Evolutionary conservation across 768 basidiomycete species (phyloP).

Genomic region (Rhodotorula babjevae): DNA sequence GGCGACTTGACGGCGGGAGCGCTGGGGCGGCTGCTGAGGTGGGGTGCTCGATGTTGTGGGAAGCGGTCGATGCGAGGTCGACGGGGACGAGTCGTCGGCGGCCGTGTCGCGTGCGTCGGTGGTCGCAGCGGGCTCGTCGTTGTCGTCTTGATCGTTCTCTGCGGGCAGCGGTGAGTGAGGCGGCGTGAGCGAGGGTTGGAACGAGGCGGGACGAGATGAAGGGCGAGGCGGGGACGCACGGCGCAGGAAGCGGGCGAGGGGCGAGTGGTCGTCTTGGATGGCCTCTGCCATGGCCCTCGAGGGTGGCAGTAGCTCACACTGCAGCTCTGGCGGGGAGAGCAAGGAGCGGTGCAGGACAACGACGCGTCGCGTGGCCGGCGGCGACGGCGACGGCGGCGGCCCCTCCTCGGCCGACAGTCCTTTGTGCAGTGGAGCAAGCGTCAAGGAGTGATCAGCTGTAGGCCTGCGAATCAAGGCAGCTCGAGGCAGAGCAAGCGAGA

Average conservation of each 20-base stretch:
- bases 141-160: not conserved
- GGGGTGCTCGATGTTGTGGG: not conserved
- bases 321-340: not conserved
- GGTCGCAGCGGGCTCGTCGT: not conserved
- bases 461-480: too few species aligned
- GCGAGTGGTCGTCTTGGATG: not conserved
- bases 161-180: not conserved
- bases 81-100: not conserved
- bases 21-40: not conserved
- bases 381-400: too few species aligned
- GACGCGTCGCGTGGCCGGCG: too few species aligned
- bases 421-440: too few species aligned
- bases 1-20: not conserved
- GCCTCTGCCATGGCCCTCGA: constrained; percentile 7
- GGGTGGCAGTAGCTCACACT: not conserved
- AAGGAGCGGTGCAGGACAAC: too few species aligned
- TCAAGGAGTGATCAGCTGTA: too few species aligned
- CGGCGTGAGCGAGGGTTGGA: not conserved
- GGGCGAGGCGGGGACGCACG: not conserved
- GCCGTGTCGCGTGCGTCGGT: not conserved
- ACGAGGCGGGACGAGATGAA: too few species aligned
- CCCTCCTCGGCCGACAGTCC: too few species aligned
- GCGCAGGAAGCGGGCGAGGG: constrained; percentile 9
- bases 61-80: not conserved
- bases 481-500: too few species aligned